Evolutionary conservation across 768 basidiomycete genomes (phyloP).

Genomic region (Hemileccinum impolitum): DNA sequence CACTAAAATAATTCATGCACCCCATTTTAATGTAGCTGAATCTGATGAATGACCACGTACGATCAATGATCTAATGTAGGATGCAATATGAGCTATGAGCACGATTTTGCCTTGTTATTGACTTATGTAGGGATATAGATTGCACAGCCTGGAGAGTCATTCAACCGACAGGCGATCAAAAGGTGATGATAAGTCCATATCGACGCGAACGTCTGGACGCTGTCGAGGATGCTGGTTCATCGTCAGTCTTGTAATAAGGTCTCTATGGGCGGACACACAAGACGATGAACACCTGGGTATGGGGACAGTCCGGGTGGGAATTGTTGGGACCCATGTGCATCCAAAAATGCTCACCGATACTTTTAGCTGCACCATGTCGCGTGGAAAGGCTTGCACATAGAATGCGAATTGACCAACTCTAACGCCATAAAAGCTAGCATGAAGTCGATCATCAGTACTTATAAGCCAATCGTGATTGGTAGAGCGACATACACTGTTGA

Average conservation of each 20-base stretch:
- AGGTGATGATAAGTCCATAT: neutral
- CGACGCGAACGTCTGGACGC: neutral
- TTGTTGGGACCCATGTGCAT: neutral
- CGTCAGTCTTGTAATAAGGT: neutral
- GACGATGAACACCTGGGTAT: slow-evolving; percentile 1
- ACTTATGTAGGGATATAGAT: slow-evolving; percentile 9
- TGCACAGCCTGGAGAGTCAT: neutral
- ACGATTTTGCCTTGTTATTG: neutral
- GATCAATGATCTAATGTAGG: neutral
- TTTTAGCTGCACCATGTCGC: slow-evolving; percentile 10
- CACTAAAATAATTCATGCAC: slow-evolving; percentile 1
- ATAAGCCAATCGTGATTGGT: neutral
- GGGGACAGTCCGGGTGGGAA: neutral
- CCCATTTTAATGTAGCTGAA: neutral
- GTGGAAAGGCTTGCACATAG: slow-evolving; percentile 17
- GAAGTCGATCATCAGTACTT: neutral
- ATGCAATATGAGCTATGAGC: neutral
- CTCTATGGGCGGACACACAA: slow-evolving; percentile 5
- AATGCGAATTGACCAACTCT: slow-evolving; percentile 16
- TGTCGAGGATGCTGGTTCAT: slow-evolving; percentile 10
- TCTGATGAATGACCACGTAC: neutral
- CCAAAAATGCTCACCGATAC: slow-evolving; percentile 8
- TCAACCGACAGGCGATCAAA: slow-evolving; percentile 12
- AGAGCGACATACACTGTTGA: slow-evolving; percentile 9
- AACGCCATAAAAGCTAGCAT: slow-evolving; percentile 18